Conservation (phyloP, 176 grass and related monocot genomes). For the Pontederia paniculata region DNA sequence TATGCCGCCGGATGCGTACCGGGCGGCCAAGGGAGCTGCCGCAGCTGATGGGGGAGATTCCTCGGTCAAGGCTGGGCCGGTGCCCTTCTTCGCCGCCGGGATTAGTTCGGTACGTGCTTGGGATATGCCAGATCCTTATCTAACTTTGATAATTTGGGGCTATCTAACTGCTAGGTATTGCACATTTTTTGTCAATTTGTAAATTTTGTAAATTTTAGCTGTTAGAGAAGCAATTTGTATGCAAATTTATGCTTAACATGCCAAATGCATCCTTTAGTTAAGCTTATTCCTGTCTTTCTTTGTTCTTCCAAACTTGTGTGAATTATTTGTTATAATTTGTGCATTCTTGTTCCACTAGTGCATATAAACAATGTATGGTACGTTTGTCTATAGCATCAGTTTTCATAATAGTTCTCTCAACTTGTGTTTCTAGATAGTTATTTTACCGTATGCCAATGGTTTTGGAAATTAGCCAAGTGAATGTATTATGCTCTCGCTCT, state of each 20-base stretch:
- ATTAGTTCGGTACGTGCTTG: conserved; percentile 63
- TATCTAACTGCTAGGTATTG: not conserved
- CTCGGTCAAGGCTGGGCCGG: conserved; percentile 46
- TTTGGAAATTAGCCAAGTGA: no score
- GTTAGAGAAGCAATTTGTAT: not conserved
- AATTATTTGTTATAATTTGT: no score
- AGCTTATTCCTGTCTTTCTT: no score
- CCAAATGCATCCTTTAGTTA: no score
- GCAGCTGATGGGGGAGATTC: conserved; percentile 26
- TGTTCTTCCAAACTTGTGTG: no score
- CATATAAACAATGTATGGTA: no score
- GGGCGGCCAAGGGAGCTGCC: conserved; percentile 64
- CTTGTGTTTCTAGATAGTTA: not conserved
- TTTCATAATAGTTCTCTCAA: no score
- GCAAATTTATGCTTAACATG: not conserved
- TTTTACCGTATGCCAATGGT: not conserved
- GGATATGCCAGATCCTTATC: not conserved
- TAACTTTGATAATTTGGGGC: not conserved
- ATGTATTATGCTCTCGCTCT: not conserved
- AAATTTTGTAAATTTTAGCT: not conserved
- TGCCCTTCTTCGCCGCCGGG: conserved; percentile 90
- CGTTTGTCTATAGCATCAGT: no score
- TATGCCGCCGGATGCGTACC: conserved; percentile 95
- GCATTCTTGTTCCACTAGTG: no score
- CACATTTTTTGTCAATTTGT: no score